Evolutionary conservation across 176 grass and related monocot genomes (phyloP).

Genomic region (Oryza australiensis): DNA sequence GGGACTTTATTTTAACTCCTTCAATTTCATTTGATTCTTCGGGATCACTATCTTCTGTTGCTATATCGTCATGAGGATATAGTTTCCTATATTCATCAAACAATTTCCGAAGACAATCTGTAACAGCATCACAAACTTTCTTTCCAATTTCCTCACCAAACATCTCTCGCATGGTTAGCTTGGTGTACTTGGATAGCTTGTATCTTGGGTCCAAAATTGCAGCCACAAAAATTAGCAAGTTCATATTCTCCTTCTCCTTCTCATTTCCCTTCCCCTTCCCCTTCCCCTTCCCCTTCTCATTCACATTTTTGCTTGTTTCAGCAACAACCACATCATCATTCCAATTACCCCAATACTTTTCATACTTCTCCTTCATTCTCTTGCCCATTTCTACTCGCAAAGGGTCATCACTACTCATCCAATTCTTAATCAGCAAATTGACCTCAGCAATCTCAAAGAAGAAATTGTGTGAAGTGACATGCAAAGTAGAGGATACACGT

Average conservation of each 20-base stretch:
- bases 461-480: background rate
- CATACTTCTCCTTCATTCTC: background rate
- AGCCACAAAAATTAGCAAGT: background rate
- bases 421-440: background rate
- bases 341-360: background rate
- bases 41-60: background rate
- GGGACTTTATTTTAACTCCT: background rate
- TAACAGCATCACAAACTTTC: background rate
- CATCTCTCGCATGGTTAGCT: background rate
- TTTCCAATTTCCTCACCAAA: background rate
- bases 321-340: background rate
- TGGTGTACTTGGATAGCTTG: conserved; percentile 8
- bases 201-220: conserved; percentile 4
- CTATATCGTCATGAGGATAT: background rate
- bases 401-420: background rate
- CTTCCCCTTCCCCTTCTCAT: background rate
- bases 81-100: background rate
- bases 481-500: background rate
- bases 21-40: background rate
- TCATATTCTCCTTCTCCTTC: background rate
- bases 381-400: background rate
- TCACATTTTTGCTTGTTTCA: too few species aligned
- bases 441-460: conserved; percentile 11
- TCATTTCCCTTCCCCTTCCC: background rate
- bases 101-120: background rate